Evolutionary conservation across 2,329 filamentous ascomycete species (phyloP), one percentile per base, ranked within the genome.

Genomic region (Paracamarosporium sp.): DNA sequence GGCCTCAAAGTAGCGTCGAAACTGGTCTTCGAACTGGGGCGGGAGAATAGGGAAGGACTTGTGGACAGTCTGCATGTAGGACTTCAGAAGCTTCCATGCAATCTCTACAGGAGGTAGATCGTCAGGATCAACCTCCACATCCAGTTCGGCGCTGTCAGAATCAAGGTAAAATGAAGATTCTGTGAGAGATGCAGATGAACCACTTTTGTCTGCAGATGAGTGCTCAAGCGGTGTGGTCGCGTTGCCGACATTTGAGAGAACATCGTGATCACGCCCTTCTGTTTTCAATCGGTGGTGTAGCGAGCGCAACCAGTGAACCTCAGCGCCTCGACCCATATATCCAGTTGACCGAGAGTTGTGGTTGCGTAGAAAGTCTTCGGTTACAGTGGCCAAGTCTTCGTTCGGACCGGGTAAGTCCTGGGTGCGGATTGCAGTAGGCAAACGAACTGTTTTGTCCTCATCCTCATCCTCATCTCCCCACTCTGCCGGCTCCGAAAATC

Each of bases 41-140:
- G 69, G 53, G 58, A 72, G 52, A 60, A 80, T 54, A 57, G 75
- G 58, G 45, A 64, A 72, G 7, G 63, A 77, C 44, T 65, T 68
- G 7, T 73, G 68, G n/a, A 81, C 60, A 1, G 72, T 76, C 5
- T 63, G 56, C 48, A 78, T 69, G 51, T 79, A 81, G 31, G 64
- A 69, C 6, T 71, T 38, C 20, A 78, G 66, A 4, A 79, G 63
- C 22, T 64, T 59, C 17, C 76, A 66, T 1, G 73, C 76, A 2
- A 67, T 64, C 3, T 65, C 61, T 30, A 64, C 61, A 0, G 69
- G 62, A 9, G 78, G 78, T 15, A 77, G 53, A 25, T 71, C 68
- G 41, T 57, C 65, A n/a, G 68, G 74, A 60, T 65, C 68, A 17
- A 66, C 66, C 17, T 45, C 55, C 4, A 68, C 43, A 2, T 73